Evolutionary conservation across 2,329 filamentous ascomycete species (phyloP), one percentile per base, ranked within the genome.

Genomic region (Aureobasidium sp.): DNA sequence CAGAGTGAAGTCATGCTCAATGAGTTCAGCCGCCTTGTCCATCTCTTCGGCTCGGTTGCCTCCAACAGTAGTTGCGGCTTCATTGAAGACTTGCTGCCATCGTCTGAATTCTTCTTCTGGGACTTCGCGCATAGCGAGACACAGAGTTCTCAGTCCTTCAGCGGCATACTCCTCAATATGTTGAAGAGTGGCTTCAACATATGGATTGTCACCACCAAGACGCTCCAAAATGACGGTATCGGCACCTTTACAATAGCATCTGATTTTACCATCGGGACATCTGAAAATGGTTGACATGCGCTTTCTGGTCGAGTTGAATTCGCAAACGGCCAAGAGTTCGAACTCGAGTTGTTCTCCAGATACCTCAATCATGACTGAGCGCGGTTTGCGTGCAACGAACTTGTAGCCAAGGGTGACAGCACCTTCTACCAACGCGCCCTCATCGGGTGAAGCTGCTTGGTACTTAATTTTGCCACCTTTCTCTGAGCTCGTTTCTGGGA

Each of bases 81-180:
- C 88, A 64, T 97, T 92, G 72, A 87, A 97, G 34, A 99, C 84
- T 66, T 87, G 82, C 73, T 82, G 84, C 94, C 94, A 99, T 71
- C 95, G 87, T 67, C 86, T 83, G 70, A 88, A 99, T 71, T 99
- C 94, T 29, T 89, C 82, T 66, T 99, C 93, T 0, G 92, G 86
- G 26, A 99, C 80, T 74, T 97, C 94, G 61, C 94, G 89, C 88
- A 96, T 91, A 10, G 94, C 92, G 66, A 99, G 79, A 77, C 95
- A 99, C 15, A 99, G 84, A 5, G 94, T 99, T 69, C 94, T 88
- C 57, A 99, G 81, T 74, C 94, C 95, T 69, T 99, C 94, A 0
- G 93, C 95, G 7, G 94, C 94, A 73, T 99, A 99, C 71, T 99
- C 95, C 76, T 99, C 95, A n/a, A 99, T 82, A 74, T 99, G 95